These are phyloP conservation scores for Pythium biforme DNA, from an alignment of 352 stramenopile species.

Conservation along the genomic window DNA sequence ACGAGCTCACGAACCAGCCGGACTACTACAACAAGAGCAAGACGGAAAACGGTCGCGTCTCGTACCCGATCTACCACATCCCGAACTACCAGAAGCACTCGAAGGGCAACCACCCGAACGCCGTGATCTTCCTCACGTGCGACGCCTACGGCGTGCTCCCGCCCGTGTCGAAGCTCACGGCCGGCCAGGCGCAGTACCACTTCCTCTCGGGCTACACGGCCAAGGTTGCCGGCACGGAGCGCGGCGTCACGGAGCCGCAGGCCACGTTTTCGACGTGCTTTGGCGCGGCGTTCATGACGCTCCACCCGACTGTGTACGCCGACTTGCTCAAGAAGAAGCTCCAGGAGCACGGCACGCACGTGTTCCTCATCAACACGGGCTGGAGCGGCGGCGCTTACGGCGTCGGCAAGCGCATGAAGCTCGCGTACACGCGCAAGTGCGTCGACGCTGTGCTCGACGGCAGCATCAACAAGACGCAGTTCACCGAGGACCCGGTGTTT, in stretches of 20 bases:
- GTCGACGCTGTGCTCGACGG: slow-evolving; percentile 74
- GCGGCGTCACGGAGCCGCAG: slow-evolving; percentile 49
- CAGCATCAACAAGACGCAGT: slow-evolving; percentile 60
- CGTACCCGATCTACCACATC: slow-evolving; percentile 63
- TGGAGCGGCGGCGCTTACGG: slow-evolving; percentile 95
- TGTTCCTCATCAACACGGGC: slow-evolving; percentile 92
- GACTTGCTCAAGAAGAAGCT: slow-evolving; percentile 63
- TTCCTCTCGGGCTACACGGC: slow-evolving; percentile 67
- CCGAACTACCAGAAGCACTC: slow-evolving; percentile 45
- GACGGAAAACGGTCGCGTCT: slow-evolving; percentile 56
- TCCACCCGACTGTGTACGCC: slow-evolving; percentile 56
- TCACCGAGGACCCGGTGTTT: slow-evolving; percentile 72
- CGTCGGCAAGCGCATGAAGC: slow-evolving; percentile 96
- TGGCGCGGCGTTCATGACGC: slow-evolving; percentile 54
- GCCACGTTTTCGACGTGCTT: slow-evolving; percentile 61
- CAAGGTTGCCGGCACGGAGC: slow-evolving; percentile 56
- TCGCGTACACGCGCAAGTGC: slow-evolving; percentile 81
- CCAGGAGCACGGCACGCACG: slow-evolving; percentile 41
- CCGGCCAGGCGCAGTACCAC: slow-evolving; percentile 96
- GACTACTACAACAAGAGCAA: slow-evolving; percentile 63
- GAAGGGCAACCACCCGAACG: slow-evolving; percentile 63
- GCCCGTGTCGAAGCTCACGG: slow-evolving; percentile 91
- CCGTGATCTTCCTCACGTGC: slow-evolving; percentile 95
- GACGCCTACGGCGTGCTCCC: slow-evolving; percentile 96
- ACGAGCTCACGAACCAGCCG: slow-evolving; percentile 37